Evolutionary conservation across 352 stramenopile genomes (phyloP).

Genomic region (Thalassiosira exigua): DNA sequence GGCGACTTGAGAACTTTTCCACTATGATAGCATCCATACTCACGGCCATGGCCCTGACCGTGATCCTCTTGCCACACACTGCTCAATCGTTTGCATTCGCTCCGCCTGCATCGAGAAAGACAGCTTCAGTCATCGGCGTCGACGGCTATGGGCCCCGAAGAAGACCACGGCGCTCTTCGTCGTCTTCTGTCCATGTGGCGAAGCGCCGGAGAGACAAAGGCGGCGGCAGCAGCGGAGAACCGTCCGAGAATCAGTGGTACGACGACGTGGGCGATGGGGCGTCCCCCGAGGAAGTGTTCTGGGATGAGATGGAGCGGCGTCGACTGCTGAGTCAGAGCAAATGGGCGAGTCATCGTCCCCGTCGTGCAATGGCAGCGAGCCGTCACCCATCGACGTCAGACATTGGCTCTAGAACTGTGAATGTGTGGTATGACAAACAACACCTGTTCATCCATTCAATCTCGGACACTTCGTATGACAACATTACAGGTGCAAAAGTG

Average conservation of each 20-base stretch:
- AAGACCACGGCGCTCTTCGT: not conserved
- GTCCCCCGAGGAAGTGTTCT: constrained; percentile 79
- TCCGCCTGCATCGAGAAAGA: not conserved
- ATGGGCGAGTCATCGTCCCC: not conserved
- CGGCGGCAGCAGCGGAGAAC: not conserved
- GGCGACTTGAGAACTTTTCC: too few species aligned
- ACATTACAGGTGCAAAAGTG: too few species aligned
- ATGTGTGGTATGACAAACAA: too few species aligned
- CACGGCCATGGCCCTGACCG: not conserved
- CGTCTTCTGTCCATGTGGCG: not conserved
- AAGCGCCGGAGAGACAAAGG: not conserved
- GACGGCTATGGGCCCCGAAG: not conserved
- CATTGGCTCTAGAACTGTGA: too few species aligned
- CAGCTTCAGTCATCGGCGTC: not conserved
- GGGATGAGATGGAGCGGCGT: constrained; percentile 82
- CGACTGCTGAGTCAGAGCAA: constrained; percentile 63
- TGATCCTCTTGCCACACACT: not conserved
- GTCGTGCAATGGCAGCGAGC: not conserved
- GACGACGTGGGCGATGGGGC: constrained; percentile 65
- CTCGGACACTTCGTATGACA: too few species aligned
- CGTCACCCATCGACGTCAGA: constrained; percentile 32
- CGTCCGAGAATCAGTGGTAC: constrained; percentile 66
- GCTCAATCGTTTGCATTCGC: not conserved
- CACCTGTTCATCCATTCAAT: too few species aligned
- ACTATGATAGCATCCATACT: not conserved